These are phyloP conservation scores for Avena sativa DNA, from an alignment of 176 grass and related monocot species.

Conservation along the genomic window DNA sequence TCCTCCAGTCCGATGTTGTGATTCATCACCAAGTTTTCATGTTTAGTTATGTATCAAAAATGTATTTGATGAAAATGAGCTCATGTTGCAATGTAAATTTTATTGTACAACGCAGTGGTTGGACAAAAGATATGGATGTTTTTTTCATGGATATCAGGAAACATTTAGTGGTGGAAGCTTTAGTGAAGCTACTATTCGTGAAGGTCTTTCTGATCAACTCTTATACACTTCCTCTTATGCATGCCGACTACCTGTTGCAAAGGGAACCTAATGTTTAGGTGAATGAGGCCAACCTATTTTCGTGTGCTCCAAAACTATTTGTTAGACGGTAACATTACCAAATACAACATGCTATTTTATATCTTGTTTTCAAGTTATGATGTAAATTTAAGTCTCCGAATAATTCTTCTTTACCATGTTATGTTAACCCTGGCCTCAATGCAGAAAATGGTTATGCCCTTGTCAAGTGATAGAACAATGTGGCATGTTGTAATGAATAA, in stretches of 20 bases:
- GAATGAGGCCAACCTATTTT: neutral
- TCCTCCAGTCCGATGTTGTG: conserved; percentile 11
- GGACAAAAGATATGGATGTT: conserved; percentile 83
- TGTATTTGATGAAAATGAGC: conserved; percentile 20
- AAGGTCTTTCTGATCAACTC: conserved; percentile 71
- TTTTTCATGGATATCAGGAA: conserved; percentile 75
- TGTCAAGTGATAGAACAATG: too few relatives aligned
- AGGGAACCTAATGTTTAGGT: conserved; percentile 77
- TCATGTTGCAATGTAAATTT: conserved; percentile 53
- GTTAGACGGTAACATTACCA: neutral
- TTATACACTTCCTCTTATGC: conserved; percentile 30
- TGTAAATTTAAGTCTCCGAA: too few relatives aligned
- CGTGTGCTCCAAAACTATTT: neutral
- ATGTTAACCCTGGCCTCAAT: too few relatives aligned
- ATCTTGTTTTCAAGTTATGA: too few relatives aligned
- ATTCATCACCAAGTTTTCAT: neutral
- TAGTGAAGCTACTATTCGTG: conserved; percentile 71
- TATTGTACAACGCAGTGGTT: conserved; percentile 73
- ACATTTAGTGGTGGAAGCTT: conserved; percentile 77
- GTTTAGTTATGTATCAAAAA: conserved; percentile 3
- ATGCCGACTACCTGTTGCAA: conserved; percentile 72
- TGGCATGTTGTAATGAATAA: too few relatives aligned
- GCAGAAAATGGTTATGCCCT: too few relatives aligned
- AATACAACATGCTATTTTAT: neutral
- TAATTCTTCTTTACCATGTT: too few relatives aligned